Evolutionary conservation across 176 grass and related monocot species (phyloP).

Genomic region (Oryza rufipogon): DNA sequence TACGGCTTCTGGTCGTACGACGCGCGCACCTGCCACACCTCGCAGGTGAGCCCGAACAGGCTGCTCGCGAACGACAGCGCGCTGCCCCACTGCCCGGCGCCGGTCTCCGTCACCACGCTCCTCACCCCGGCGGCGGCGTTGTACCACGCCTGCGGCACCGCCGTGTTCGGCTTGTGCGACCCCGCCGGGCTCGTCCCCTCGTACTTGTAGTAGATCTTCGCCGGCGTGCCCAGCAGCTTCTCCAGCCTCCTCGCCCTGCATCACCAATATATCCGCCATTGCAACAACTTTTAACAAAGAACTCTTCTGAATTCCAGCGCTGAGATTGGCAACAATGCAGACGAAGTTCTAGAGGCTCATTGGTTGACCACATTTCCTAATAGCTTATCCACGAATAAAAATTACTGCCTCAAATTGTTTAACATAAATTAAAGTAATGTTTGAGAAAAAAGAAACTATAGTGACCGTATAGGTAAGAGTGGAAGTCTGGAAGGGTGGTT

Average conservation of each 20-base stretch:
- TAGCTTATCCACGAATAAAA: too few relatives aligned
- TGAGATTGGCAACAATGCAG: too few relatives aligned
- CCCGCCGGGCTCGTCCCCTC: constrained; percentile 94
- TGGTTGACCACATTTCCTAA: too few relatives aligned
- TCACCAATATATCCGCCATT: not conserved
- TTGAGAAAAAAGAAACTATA: too few relatives aligned
- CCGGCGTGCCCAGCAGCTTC: constrained; percentile 77
- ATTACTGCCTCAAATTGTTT: too few relatives aligned
- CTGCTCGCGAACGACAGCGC: constrained; percentile 90
- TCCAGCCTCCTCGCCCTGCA: constrained; percentile 85
- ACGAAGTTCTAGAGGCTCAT: too few relatives aligned
- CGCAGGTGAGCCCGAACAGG: constrained; percentile 85
- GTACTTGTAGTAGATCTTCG: constrained; percentile 99
- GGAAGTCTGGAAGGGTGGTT: too few relatives aligned
- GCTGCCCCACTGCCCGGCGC: constrained; percentile 97
- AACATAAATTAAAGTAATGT: too few relatives aligned
- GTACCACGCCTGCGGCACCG: constrained; percentile 92
- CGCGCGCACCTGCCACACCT: constrained; percentile 96
- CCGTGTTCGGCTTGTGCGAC: constrained; percentile 94
- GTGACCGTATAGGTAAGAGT: too few relatives aligned
- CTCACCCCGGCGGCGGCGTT: constrained; percentile 79
- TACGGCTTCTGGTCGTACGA: constrained; percentile 98
- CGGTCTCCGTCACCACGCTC: constrained; percentile 89
- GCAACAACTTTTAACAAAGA: not conserved
- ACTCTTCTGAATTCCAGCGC: not conserved